Conservation (phyloP, 371 early-diverging fungal genomes). For the Choanephora cucurbitarum region DNA sequence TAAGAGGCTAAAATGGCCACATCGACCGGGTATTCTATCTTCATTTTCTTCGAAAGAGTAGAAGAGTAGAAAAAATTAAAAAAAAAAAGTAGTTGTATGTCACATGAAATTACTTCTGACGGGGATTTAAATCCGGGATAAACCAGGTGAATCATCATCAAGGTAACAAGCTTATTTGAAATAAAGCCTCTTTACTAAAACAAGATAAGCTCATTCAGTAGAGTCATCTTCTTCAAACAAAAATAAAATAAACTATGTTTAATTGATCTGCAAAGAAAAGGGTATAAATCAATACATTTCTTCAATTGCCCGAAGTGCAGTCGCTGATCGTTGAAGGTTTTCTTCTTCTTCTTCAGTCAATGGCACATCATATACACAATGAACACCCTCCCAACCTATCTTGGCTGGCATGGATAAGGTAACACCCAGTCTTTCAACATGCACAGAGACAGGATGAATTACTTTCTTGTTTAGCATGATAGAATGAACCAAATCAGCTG, state of each 20-base stretch:
- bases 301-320: slow-evolving; percentile 45
- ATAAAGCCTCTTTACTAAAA: no score
- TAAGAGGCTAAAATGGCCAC: slow-evolving; percentile 38
- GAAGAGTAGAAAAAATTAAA: no score
- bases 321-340: slow-evolving; percentile 46
- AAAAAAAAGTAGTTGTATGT: no score
- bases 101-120: no score
- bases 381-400: slow-evolving; percentile 71
- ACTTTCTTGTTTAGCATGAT: slow-evolving; percentile 67
- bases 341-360: slow-evolving; percentile 58
- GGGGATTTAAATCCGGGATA: no score
- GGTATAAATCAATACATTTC: slow-evolving; percentile 12
- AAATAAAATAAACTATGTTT: no score
- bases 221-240: no score
- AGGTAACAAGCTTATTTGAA: no score
- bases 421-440: slow-evolving; percentile 58
- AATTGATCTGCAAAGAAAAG: no score
- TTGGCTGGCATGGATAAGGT: slow-evolving; percentile 77
- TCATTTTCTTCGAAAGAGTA: no score
- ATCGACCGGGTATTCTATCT: slow-evolving; percentile 37
- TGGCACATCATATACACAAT: slow-evolving; percentile 62
- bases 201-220: no score
- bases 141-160: no score
- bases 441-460: slow-evolving; percentile 70
- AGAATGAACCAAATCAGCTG: slow-evolving; percentile 67